These are phyloP conservation scores for Linanthus parryae DNA, from an alignment of 148 eudicot genomes.

Conservation along the genomic window DNA sequence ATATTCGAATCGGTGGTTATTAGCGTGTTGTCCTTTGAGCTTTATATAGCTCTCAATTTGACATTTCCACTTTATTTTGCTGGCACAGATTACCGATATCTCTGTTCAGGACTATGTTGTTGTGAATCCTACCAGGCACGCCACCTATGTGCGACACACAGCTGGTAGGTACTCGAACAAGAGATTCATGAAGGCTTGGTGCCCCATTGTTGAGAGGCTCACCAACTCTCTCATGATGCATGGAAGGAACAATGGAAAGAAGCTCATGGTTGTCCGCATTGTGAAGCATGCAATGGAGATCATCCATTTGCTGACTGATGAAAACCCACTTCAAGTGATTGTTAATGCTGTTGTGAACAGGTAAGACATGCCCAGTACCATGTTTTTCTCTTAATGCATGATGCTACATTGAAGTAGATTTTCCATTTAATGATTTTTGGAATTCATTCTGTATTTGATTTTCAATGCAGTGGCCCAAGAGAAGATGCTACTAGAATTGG, in stretches of 20 bases:
- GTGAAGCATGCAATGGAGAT: constrained; percentile 43
- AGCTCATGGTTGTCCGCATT: constrained; percentile 34
- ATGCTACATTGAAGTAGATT: too few species aligned
- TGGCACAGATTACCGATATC: constrained; percentile 19
- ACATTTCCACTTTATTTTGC: too few species aligned
- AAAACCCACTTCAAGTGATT: constrained; percentile 34
- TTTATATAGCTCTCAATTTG: too few species aligned
- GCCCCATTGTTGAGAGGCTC: constrained; percentile 39
- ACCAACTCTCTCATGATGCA: constrained; percentile 47
- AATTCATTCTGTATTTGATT: too few species aligned
- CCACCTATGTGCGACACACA: constrained; percentile 35
- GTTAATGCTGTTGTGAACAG: constrained; percentile 47
- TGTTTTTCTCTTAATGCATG: too few species aligned
- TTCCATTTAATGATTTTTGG: too few species aligned
- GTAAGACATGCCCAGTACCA: too few species aligned
- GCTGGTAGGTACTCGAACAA: constrained; percentile 39
- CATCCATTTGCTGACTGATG: constrained; percentile 35
- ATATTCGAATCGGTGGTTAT: too few species aligned
- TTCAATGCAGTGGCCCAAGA: neutral
- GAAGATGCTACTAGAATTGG: neutral
- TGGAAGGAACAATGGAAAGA: constrained; percentile 43
- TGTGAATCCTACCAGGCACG: constrained; percentile 31
- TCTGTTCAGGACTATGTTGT: constrained; percentile 36
- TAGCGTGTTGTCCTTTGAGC: too few species aligned
- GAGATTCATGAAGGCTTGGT: constrained; percentile 36